Evolutionary conservation across 106 monocot species (phyloP).

Genomic region (Dendrobium nobile): DNA sequence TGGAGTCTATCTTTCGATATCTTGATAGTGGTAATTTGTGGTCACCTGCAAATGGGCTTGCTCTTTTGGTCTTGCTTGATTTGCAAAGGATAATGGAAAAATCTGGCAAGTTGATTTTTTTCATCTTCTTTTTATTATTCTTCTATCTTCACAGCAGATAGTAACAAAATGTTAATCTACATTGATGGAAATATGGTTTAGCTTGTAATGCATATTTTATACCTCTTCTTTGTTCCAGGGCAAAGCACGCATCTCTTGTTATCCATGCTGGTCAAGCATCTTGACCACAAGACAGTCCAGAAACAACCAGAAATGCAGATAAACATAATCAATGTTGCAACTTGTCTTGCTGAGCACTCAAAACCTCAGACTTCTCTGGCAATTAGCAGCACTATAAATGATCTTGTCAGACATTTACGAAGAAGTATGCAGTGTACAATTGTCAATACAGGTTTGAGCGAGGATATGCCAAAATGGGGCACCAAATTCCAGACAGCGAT

Average conservation of each 20-base stretch:
- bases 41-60: conserved; percentile 64
- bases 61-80: conserved; percentile 59
- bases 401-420: conserved; percentile 75
- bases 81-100: conserved; percentile 65
- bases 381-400: conserved; percentile 55
- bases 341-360: conserved; percentile 49
- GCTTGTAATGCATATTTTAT: neutral
- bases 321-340: conserved; percentile 63
- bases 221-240: conserved; percentile 32
- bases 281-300: conserved; percentile 68
- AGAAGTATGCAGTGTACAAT: conserved; percentile 50
- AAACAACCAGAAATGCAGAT: conserved; percentile 72
- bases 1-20: conserved; percentile 79
- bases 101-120: conserved; percentile 40
- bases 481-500: conserved; percentile 42
- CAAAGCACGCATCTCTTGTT: conserved; percentile 67
- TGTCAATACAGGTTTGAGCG: conserved; percentile 17
- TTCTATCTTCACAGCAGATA: neutral
- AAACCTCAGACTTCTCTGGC: conserved; percentile 52
- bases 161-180: neutral
- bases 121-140: neutral
- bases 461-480: conserved; percentile 48
- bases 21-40: conserved; percentile 67
- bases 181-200: neutral
- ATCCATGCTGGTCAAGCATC: conserved; percentile 80